Base-by-base conservation (phyloP, 306 rosid genomes). In the Oemleria cerasiformis region DNA sequence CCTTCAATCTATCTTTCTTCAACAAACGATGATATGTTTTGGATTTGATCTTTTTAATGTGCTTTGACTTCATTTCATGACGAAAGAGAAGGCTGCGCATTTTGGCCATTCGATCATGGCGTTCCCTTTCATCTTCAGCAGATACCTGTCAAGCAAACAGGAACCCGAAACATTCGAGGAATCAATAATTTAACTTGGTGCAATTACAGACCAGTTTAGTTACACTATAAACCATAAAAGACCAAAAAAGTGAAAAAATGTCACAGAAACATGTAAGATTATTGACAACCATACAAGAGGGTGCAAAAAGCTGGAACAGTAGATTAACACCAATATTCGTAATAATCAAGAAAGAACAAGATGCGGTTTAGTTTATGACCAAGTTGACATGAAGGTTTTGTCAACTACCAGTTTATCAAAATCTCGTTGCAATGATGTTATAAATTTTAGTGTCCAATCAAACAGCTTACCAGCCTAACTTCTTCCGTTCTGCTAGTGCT, bases 41-140 rank as follows among this genome's bases (percentile, higher is more conserved):
- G 23, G 99, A 94, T 85, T 94, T 91, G 36, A 91, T 94, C 81
- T 89, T 94, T 77, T 94, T 94, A 43, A 88, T 73, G 82, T 80
- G 95, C 66, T 86, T 94, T 59, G 88, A 78, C 83, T 86, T 94
- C 84, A 81, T 55, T 80, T 94, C 97, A 62, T 91, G 95, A 70
- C 85, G 87, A 38, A 91, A 94, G 79, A 91, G 88, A 75, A 86
- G 90, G 84, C 95, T 84, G 75, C 96, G 90, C 97, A 94, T 81
- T 79, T 94, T 94, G 44, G 99, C 99, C n/a, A 79, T 91, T 48
- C 91, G 87, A 79, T 81, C 85, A 78, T 81, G 96, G 73, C 96
- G 85, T 9, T 88, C 96, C 70, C 79, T 89, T 77, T 87, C 99
- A 81, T 88, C 97, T 77, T 86, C 92, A n/a, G 84, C 54, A 73